Conservation (phyloP, 139 green algal species). For the Chlorella sp. region DNA sequence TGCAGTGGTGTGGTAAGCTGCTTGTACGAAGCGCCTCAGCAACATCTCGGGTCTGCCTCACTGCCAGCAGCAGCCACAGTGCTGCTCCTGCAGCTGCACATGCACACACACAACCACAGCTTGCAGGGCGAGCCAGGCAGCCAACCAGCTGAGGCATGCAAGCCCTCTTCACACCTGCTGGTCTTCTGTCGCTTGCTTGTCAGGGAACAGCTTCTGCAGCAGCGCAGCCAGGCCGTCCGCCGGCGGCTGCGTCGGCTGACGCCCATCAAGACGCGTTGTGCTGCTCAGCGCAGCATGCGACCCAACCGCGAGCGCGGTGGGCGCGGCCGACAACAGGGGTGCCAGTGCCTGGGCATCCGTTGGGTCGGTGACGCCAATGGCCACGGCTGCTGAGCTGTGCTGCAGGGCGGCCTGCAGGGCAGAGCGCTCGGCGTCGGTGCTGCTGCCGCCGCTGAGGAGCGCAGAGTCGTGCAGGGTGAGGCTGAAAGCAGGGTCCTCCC, state of each 20-base stretch:
- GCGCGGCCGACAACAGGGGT: not conserved
- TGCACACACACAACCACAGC: not conserved
- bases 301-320: constrained; percentile 25
- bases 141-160: too few species aligned
- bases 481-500: constrained; percentile 55
- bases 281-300: not conserved
- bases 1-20: too few species aligned
- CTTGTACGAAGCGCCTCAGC: too few species aligned
- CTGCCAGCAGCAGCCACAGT: too few species aligned
- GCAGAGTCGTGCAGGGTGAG: constrained; percentile 22
- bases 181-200: constrained; percentile 16
- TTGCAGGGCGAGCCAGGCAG: too few species aligned
- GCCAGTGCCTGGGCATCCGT: not conserved
- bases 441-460: too few species aligned
- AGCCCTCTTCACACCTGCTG: too few species aligned
- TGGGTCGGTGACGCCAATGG: constrained; percentile 4
- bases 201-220: not conserved
- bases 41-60: too few species aligned
- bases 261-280: constrained; percentile 5
- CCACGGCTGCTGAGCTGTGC: constrained; percentile 1
- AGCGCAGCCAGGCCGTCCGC: not conserved
- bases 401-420: not conserved
- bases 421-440: not conserved
- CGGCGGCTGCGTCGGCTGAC: not conserved
- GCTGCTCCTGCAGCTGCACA: not conserved